These are phyloP conservation scores for Aspergillus hiratsukae DNA, from an alignment of 2,329 filamentous ascomycete genomes.

Conservation along the genomic window DNA sequence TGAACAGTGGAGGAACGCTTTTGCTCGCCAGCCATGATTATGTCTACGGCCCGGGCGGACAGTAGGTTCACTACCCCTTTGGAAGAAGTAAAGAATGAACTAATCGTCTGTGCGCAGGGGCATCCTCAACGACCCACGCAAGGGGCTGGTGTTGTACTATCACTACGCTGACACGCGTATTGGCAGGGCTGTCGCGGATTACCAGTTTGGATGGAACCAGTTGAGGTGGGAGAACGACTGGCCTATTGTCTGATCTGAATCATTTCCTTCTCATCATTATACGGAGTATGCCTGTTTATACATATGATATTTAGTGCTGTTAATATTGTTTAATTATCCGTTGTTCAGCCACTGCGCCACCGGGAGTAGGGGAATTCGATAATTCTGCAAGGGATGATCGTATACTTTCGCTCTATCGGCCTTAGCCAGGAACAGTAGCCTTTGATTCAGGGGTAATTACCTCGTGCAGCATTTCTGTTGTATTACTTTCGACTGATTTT, in stretches of 20 bases:
- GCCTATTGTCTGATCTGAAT: conserved; percentile 32
- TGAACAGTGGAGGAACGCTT: conserved; percentile 55
- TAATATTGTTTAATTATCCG: not conserved
- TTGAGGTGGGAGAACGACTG: conserved; percentile 43
- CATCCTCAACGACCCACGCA: conserved; percentile 26
- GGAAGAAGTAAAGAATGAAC: not conserved
- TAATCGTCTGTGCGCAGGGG: conserved; percentile 20
- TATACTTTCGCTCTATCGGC: not conserved
- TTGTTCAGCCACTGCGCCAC: not conserved
- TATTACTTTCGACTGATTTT: not conserved
- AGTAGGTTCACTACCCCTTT: conserved; percentile 47
- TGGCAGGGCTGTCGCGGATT: conserved; percentile 44
- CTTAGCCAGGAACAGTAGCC: not conserved
- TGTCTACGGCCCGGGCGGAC: conserved; percentile 63
- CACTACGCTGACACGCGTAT: conserved; percentile 55
- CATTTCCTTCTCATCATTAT: not conserved
- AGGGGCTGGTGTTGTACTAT: conserved; percentile 58
- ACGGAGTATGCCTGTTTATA: not conserved
- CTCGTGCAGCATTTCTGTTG: not conserved
- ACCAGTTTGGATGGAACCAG: conserved; percentile 48
- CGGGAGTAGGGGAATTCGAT: not conserved
- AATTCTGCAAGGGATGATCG: not conserved
- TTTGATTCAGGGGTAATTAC: not conserved
- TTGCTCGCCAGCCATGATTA: conserved; percentile 57
- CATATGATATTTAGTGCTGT: not conserved